Evolutionary conservation across 768 basidiomycete genomes (phyloP), one percentile per base, ranked within the genome.

Genomic region (Tulasnella sp.): DNA sequence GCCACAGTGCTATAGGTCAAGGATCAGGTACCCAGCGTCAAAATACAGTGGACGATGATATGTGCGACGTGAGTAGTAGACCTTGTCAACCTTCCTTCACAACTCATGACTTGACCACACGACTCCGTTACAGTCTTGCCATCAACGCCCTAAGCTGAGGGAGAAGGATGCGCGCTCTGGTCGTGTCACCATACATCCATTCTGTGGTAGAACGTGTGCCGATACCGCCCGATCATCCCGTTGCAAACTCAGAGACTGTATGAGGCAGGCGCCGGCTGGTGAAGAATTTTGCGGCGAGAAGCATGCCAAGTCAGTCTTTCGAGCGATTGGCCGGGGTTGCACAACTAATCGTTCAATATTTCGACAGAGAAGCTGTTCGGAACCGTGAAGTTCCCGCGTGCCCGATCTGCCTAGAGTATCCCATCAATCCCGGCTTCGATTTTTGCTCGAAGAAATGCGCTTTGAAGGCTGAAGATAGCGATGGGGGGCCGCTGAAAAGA

Each of bases 21-120:
- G 34, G 34, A 7, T 5, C 7, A 38, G 34, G 34, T 15, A 15
- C 7, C 34, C 34, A 38, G 34, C 45, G 19, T 19, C 45, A 27
- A 48, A 48, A 5, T 19, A 48, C 45, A 19, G 25, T 19, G 45
- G 45, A 21, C n/a, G 45, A 48, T 10, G n/a, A 56, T n/a, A 9
- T 56, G 54, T 56, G 54, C 42, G 54, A 56, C 24, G 54, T 56
- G 43, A 25, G 54, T 4, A 46, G 2, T 21, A 22, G 21, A 19
- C 53, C 53, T 1, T 45, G 17, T 3, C 15, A 5, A 10, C 12
- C 3, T 15, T 25, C 41, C 15, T 38, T 30, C 3, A 45, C n/a
- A 48, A 48, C 19, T 48, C 41, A 10, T 10, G n/a, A 43, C 19
- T 43, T 43, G n/a, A 11, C 41, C n/a, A n/a, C n/a, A n/a, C n/a